These are phyloP conservation scores for Endoconidiophora laricicola DNA, from an alignment of 2,329 filamentous ascomycete species.

Conservation along the genomic window DNA sequence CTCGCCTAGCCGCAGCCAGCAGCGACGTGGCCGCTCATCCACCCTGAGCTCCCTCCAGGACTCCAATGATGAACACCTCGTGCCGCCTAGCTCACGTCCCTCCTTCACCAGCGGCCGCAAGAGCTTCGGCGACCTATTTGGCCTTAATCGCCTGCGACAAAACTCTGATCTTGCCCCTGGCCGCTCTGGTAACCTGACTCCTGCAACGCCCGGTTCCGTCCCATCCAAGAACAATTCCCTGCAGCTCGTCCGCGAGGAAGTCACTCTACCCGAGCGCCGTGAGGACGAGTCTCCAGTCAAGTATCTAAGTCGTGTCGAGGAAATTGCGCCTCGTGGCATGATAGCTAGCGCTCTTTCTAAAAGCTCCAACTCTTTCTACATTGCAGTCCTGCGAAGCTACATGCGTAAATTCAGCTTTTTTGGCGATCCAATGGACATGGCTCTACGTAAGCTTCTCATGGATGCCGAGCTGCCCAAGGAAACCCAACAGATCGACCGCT, in stretches of 20 bases:
- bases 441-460: constrained; percentile 87
- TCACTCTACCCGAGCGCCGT: constrained; percentile 58
- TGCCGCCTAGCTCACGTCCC: constrained; percentile 51
- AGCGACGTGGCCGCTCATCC: constrained; percentile 63
- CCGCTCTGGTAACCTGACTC: constrained; percentile 51
- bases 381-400: constrained; percentile 75
- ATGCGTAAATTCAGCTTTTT: constrained; percentile 94
- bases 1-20: constrained; percentile 44
- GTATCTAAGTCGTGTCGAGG: constrained; percentile 73
- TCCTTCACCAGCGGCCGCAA: constrained; percentile 83
- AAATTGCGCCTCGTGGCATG: constrained; percentile 58
- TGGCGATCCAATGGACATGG: constrained; percentile 95
- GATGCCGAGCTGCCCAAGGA: constrained; percentile 92
- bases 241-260: constrained; percentile 54
- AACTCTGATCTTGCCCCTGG: constrained; percentile 51
- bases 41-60: constrained; percentile 71
- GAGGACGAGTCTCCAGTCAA: constrained; percentile 83
- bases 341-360: constrained; percentile 79
- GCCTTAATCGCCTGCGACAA: constrained; percentile 60
- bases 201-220: constrained; percentile 51
- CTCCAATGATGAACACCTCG: constrained; percentile 53
- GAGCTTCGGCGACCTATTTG: constrained; percentile 82
- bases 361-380: constrained; percentile 67
- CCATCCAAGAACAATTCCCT: constrained; percentile 72
- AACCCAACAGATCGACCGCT: constrained; percentile 93